Base-by-base conservation (phyloP, 495 filamentous ascomycete genomes). In the Darksidea phi region DNA sequence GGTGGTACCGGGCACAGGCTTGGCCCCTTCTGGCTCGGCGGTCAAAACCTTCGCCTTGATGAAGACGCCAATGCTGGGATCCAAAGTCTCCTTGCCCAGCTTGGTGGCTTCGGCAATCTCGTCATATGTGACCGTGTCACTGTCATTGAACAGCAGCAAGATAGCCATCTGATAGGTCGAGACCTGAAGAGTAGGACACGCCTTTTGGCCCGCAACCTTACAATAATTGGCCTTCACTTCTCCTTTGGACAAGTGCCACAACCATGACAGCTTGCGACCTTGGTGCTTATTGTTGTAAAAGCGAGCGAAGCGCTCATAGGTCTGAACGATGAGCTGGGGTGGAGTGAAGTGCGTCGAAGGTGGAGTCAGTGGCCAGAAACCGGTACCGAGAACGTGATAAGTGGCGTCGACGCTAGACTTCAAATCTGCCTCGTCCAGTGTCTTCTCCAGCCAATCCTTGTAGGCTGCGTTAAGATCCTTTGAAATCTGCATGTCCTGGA, bases 401-500 rank as follows among this genome's bases (percentile, higher is more conserved):
- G 84, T 80, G 8, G 90, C 84, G 69, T 95, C 92, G n/a, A 85
- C 76, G 47, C 78, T 71, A 59, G 78, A 81, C 70, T 80, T 84
- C 25, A 77, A 75, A 48, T 86, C 84, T 25, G 83, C 83, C 32
- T 10, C 36, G 25, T 88, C 82, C 1, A 88, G 73, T 7, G 80
- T 78, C 61, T 82, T 82, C 17, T 82, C 77, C 37, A 83, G 77
- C 78, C 80, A 89, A 32, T 86, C 85, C 71, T 87, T 86, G 81
- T 93, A 97, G 36, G 82, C 82, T 36, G 81, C 80, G 74, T 99
- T 97, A 52, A 99, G 85, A 76, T 97, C 95, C 73, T 96, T 95
- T 67, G 92, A 97, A 51, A 95, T 94, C 72, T 97, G 94, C 76
- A 99, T 97, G 68, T 99, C 94, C 72, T 97, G 91, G 82, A 97